Base-by-base conservation (phyloP, 352 stramenopile genomes). In the Phytopythium vexans region DNA sequence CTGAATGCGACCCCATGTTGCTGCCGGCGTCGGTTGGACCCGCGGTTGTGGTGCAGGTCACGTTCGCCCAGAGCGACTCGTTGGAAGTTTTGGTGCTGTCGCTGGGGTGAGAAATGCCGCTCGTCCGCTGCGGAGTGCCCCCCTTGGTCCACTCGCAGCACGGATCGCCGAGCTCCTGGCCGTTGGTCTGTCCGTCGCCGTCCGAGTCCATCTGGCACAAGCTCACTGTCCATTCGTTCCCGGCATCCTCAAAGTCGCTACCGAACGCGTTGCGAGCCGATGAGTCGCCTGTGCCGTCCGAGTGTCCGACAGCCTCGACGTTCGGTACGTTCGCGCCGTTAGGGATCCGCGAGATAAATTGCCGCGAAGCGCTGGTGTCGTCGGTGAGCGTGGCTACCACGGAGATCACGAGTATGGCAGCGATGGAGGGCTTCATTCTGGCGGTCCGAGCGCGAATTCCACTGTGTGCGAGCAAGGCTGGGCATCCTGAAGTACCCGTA, bases 161-260 rank as follows among this genome's bases (percentile, higher is more conserved):
- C 15, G 75, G 76, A 47, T 87, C 76, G 16, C 75, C 76, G 4
- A 87, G 58, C 49, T 87, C 76, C 39, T 76, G 31, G 8, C 76
- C 76, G 52, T 87, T 87, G 27, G 65, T 81, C 21, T 65, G 51
- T 1, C 74, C 74, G 37, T 86, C 76, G 10, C 41, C 60, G 15
- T 72, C 64, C n/a, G 59, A 60, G 58, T 79, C 70, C 12, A 40
- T 51, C 33, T 64, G 37, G 32, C 70, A 80, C 45, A 80, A 48
- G 8, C 40, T 49, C 5, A 38, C 37, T 1, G 65, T 80, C 76
- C 76, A 87, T 38, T 64, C 65, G 33, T 59, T 37, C 0, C 62
- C 67, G 3, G 63, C 68, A 4, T 53, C 52, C 2, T 63, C 54
- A 37, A 82, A 80, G 14, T 57, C 72, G 0, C 55, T 15, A 34